Base-by-base conservation (phyloP, 202 grass and related monocot species). In the Schoenoplectus tabernaemontani region DNA sequence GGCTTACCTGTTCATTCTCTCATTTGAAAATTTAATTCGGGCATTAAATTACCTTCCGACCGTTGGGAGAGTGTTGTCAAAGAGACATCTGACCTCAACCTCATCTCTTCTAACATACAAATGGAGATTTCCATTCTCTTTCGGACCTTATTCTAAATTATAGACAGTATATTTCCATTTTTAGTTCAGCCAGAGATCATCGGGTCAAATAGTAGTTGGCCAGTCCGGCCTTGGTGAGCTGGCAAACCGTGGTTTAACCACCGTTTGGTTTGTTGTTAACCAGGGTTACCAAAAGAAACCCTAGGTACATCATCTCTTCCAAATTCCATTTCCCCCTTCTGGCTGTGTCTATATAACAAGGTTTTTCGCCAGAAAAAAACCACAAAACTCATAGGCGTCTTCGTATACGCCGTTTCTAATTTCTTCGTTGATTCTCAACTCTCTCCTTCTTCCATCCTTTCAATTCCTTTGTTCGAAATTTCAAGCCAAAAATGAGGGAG, bases 401-500 rank as follows among this genome's bases (percentile, higher is more conserved):
- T 93, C 83, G 72, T 76, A 93, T 85, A 93, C 90, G 90, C 87
- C 23, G n/a, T n/a, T n/a, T n/a, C 59, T 0, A n/a, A 23, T 24
- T 48, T 83, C 13, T 30, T 46, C 34, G 1, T 28, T 76, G 37
- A 62, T 26, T 71, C 26, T 23, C 28, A 13, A 12, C 9, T 57
- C 20, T 79, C 46, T 79, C 63, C 50, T 64, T 17, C 23, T n/a
- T n/a, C n/a, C n/a, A n/a, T n/a, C n/a, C n/a, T n/a, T 32, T 36
- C 54, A 11, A 17, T 60, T 71, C 5, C 28, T n/a, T 16, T 23
- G 51, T 32, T 66, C 1, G 33, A 82, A 73, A 43, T 69, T 79
- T 46, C 1, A 15, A 17, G 12, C 47, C 56, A 60, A 91, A 81
- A 80, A 92, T 92, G 93, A 96, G 93, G 82, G 93, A 96, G 88